Base-by-base conservation (phyloP, 2,329 filamentous ascomycete species). In the Aphanoascus verrucosus region DNA sequence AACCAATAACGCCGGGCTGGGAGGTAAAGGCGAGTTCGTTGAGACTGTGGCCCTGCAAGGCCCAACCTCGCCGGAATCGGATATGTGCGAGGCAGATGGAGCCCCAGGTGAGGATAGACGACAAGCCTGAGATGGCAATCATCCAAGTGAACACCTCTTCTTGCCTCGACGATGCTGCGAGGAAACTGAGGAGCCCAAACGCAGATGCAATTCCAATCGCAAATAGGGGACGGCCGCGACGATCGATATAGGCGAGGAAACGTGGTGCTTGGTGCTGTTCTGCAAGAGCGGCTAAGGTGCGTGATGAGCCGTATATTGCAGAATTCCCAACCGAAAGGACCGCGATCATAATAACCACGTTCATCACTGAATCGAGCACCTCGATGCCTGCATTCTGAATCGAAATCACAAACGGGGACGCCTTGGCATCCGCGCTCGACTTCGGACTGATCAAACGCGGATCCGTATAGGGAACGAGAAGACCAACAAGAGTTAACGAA, bases 211-310 rank as follows among this genome's bases (percentile, higher is more conserved):
- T 74, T 1, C 86, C 62, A 42, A 90, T 60, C 67, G 85, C 66
- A 66, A 78, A 61, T 78, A 77, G 69, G 0, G 78, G 78, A 0
- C 79, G 76, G 23, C 86, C 86, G 12, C 79, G 75, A 20, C 71
- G 72, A 64, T 84, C 81, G 1, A 85, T 87, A 66, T 78, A 80
- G 41, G 83, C 83, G 1, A 90, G 73, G 60, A 90, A 77, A 17
- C 68, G 71, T 0, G 86, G 86, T 0, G 86, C 86, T 66, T 86
- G 87, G 45, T 79, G 75, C 43, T 82, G 81, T 61, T 86, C 82
- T 0, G 84, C 84, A 81, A 90, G 86, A 70, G 82, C 88, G 0
- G 89, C 70, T 1, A 91, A 69, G 0, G 85, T 89, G 19, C 86
- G 79, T 2, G 83, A 86, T 43, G 81, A 75, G 3, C 73, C 71